Conservation (phyloP, 2,329 filamentous ascomycete species). For the Colletotrichum kahawae region DNA sequence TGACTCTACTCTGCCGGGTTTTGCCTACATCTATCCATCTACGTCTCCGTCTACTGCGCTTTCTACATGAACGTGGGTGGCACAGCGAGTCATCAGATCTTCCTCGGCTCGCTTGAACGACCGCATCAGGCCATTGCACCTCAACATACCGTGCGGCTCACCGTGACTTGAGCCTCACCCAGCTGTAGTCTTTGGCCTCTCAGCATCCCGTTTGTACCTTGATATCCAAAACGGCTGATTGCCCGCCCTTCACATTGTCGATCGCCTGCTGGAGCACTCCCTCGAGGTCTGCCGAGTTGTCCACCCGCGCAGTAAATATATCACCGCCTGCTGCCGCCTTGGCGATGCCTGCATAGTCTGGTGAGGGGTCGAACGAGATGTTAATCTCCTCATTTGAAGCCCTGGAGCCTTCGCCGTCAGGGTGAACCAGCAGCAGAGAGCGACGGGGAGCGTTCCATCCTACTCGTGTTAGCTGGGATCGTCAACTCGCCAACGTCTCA, state of each 20-base stretch:
- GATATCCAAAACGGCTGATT: constrained; percentile 59
- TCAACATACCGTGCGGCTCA: background rate
- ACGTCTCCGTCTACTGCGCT: background rate
- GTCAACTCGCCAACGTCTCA: background rate
- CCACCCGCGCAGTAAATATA: constrained; percentile 53
- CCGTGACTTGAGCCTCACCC: background rate
- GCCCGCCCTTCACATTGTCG: constrained; percentile 52
- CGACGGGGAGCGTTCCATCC: constrained; percentile 51
- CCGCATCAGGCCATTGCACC: background rate
- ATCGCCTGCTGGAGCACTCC: constrained; percentile 54
- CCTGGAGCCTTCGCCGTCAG: constrained; percentile 42
- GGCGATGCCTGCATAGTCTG: constrained; percentile 41
- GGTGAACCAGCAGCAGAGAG: constrained; percentile 48
- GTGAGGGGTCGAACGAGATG: constrained; percentile 49
- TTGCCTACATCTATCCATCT: background rate
- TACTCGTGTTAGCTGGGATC: constrained; percentile 8
- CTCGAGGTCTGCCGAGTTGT: constrained; percentile 51
- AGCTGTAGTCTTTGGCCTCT: background rate
- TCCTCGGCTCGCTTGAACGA: background rate
- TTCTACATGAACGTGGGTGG: background rate
- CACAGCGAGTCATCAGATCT: background rate
- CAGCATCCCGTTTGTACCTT: constrained; percentile 53
- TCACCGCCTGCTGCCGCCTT: constrained; percentile 45
- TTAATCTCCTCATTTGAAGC: constrained; percentile 51
- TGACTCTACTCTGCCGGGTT: background rate